Percentiles rank a stretch among this genome's conserved stretches.
Evolutionary conservation across 1,284 basidiomycete species (phyloP).

Genomic region (Psilocybe mexicana): DNA sequence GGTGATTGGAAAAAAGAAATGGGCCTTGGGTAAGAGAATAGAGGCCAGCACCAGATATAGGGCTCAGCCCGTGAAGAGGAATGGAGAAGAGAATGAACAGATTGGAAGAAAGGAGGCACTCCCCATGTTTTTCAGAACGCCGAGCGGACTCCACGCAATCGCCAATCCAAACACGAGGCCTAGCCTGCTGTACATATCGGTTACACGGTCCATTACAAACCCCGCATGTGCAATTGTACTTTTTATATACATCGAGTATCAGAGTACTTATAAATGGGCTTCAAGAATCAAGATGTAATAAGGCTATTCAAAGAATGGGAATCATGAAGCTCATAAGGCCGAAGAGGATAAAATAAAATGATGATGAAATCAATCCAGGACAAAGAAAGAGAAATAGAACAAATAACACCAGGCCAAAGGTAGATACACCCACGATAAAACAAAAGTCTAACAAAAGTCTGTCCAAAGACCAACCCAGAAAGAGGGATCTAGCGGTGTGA

Average conservation of each 20-base stretch:
- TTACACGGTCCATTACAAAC: constrained; percentile 3
- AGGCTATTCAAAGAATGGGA: neutral
- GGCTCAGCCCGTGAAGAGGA: constrained; percentile 14
- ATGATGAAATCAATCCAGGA: neutral
- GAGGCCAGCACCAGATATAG: constrained; percentile 7
- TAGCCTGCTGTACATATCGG: too few relatives aligned
- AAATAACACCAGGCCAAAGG: constrained; percentile 5
- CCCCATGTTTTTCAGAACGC: neutral
- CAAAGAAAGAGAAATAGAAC: constrained; percentile 1
- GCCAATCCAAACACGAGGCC: constrained; percentile 14
- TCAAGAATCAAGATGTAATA: neutral
- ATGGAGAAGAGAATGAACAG: neutral
- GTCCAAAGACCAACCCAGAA: constrained; percentile 12
- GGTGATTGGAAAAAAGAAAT: constrained; percentile 24
- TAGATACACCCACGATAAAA: constrained; percentile 9
- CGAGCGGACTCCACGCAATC: neutral
- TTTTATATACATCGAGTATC: neutral
- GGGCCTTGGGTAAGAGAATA: constrained; percentile 8
- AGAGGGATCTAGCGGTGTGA: constrained; percentile 46
- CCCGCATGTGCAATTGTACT: neutral
- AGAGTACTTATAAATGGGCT: neutral
- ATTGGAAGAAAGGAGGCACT: constrained; percentile 3
- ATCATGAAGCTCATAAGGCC: neutral
- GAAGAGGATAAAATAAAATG: constrained; percentile 3
- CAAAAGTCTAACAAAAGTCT: constrained; percentile 12